Percentiles rank a stretch among this genome's conserved stretches.
phyloP scores from a whole-genome alignment of 1,284 basidiomycete genomes.

The Trametes versicolor region DNA sequence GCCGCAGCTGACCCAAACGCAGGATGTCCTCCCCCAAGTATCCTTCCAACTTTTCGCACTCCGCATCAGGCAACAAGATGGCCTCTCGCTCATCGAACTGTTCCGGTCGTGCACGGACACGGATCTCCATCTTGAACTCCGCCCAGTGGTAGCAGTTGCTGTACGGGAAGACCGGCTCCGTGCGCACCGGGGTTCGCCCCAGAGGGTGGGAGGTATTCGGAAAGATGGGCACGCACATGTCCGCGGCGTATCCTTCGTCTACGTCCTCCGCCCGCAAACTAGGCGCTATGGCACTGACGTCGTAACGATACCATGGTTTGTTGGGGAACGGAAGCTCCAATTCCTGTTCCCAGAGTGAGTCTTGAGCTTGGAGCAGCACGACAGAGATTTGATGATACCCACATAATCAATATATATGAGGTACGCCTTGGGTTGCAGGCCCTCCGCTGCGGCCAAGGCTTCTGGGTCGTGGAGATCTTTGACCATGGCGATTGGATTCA shows the following conservation, averaged over 20 bases:
- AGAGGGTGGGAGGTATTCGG: conserved; percentile 4
- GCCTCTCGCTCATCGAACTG: neutral
- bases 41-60: neutral
- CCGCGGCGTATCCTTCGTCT: neutral
- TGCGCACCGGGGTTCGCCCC: neutral
- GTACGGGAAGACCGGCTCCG: conserved; percentile 15
- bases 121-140: conserved; percentile 9
- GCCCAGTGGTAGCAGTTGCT: conserved; percentile 26
- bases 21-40: neutral
- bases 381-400: neutral
- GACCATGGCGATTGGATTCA: neutral
- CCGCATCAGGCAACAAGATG: neutral
- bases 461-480: neutral
- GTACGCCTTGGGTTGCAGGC: neutral
- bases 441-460: neutral
- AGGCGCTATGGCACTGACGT: conserved; percentile 4
- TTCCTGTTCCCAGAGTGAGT: neutral
- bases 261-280: conserved; percentile 1
- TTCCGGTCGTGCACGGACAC: neutral
- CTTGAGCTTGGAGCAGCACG: neutral
- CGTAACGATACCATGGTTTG: neutral
- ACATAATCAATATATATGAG: neutral
- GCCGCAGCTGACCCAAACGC: too few species aligned
- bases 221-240: conserved; percentile 14
- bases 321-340: too few species aligned